These are phyloP conservation scores for Mycena filopes DNA, from an alignment of 768 basidiomycete species.

Conservation along the genomic window DNA sequence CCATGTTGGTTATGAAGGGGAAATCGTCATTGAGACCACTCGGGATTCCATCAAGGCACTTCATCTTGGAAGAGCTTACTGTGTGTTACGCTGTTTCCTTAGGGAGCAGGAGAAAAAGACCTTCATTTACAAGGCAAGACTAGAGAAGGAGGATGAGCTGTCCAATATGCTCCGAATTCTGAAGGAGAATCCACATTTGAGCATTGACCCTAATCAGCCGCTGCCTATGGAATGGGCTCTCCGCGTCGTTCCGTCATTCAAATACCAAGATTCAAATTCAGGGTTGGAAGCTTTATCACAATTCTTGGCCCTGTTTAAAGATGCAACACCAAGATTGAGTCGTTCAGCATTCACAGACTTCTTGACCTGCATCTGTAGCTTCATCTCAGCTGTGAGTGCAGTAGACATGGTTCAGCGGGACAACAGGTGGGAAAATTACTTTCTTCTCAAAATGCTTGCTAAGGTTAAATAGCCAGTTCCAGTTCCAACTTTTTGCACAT, in stretches of 20 bases:
- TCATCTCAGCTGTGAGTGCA: background rate
- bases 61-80: constrained; percentile 1
- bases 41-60: background rate
- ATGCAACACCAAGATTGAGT: background rate
- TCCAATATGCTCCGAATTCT: background rate
- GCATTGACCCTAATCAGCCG: no score
- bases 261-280: background rate
- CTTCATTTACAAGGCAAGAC: no score
- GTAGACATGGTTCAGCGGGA: background rate
- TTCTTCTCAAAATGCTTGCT: background rate
- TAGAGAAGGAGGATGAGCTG: background rate
- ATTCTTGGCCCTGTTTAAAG: background rate
- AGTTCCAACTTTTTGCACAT: background rate
- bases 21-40: no score
- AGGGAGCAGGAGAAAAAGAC: no score
- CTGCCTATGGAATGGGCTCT: background rate
- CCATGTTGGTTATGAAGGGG: no score
- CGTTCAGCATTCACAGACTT: constrained; percentile 8
- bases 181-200: background rate
- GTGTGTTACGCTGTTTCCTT: background rate
- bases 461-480: background rate
- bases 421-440: background rate
- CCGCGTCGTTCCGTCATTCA: background rate
- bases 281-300: background rate
- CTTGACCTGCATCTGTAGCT: background rate